phyloP scores from a whole-genome alignment of 1,139 yeast genomes.

The Spathaspora sp. region DNA sequence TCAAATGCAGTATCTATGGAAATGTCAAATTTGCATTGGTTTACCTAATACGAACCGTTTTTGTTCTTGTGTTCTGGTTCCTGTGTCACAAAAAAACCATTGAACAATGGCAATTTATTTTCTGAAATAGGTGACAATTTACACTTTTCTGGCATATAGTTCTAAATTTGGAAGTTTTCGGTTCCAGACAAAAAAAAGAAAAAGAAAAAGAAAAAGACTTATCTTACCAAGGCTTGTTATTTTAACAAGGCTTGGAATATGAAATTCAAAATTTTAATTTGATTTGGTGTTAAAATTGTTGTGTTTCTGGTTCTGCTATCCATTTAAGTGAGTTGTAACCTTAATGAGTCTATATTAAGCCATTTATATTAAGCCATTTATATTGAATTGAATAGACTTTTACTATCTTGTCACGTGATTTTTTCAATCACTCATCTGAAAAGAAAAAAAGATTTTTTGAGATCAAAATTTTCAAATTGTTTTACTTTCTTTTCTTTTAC shows the following conservation, averaged over 20 bases:
- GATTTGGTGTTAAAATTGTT: background rate
- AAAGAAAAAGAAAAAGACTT: too few relatives aligned
- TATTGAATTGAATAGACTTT: too few relatives aligned
- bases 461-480: slow-evolving; percentile 3
- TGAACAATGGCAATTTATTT: background rate
- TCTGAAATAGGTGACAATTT: background rate
- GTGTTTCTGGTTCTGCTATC: too few relatives aligned
- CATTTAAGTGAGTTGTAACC: too few relatives aligned
- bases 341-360: too few relatives aligned
- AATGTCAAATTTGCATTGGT: background rate
- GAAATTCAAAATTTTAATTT: background rate
- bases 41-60: background rate
- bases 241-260: background rate
- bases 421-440: background rate
- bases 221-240: background rate
- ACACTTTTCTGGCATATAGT: background rate
- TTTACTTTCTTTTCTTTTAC: slow-evolving; percentile 4
- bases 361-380: too few relatives aligned
- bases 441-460: slow-evolving; percentile 8
- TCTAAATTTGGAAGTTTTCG: background rate
- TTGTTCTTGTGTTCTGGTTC: too few relatives aligned
- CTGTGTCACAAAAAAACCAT: background rate
- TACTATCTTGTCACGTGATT: background rate
- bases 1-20: too few relatives aligned
- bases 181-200: background rate